Evolutionary conservation across 176 grass and related monocot species (phyloP), one percentile per base, ranked within the genome.

Genomic region (Aechmea fasciata): DNA sequence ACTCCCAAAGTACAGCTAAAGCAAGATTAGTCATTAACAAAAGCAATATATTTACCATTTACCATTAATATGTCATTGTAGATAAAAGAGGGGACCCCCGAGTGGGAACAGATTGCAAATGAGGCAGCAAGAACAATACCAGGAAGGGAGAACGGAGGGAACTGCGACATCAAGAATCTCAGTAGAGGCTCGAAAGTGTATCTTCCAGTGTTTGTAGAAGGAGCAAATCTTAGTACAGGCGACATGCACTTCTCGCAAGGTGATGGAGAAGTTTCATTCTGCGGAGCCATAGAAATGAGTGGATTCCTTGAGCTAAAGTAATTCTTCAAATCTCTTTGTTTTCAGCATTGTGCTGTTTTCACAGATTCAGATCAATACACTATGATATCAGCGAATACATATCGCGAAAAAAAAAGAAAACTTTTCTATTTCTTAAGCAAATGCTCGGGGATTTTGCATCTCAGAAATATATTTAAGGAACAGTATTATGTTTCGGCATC

Each of bases 211-310:
- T 96, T 96, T 78, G 86, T 96, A 47, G 86, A 92, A 52, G 92
- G 92, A 68, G 88, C 83, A 66, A 96, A 92, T 83, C 80, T 96
- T 51, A 92, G 92, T 75, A 87, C 83, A 29, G 88, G 88, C 61
- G 92, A 96, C 53, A 87, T 90, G 93, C 89, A 97, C 69, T 97
- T 97, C 63, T 92, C 89, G 50, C 93, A 97, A 72, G 93, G 86
- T 2, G 84, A 97, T 49, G 93, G 89, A 22, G 93, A 97, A 82
- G 73, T 97, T 57, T 89, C 89, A 22, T 92, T 97, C 66, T 92
- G 93, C 74, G 93, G 93, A 79, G 89, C 93, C 67, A 97, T 97
- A 69, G 89, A 97, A 78, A 97, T 97, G 93, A 97, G 93, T 74
- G 93, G 93, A 75, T 97, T 92, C 79, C 78, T 97, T 71, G 86